These are phyloP conservation scores for Aspergillus incahuasiensis DNA, from an alignment of 495 filamentous ascomycete species.

Conservation along the genomic window DNA sequence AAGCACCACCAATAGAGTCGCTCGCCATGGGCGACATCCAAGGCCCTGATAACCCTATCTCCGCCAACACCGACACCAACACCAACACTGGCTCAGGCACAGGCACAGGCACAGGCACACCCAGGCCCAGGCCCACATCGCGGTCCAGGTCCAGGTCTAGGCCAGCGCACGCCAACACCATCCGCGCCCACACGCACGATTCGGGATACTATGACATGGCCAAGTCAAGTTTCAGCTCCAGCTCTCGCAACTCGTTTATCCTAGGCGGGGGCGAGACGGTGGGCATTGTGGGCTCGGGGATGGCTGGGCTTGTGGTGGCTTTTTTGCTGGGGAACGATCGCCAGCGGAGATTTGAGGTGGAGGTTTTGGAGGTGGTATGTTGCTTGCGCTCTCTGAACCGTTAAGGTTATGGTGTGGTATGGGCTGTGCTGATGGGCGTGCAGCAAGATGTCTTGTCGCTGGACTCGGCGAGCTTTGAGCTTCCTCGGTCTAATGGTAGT, in stretches of 20 bases:
- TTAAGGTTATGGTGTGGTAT: neutral
- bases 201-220: neutral
- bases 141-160: neutral
- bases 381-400: neutral
- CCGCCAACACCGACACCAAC: neutral
- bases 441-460: slow-evolving; percentile 27
- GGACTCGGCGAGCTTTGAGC: slow-evolving; percentile 16
- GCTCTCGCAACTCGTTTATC: neutral
- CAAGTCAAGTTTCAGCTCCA: neutral
- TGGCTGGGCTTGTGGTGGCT: slow-evolving; percentile 50
- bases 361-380: slow-evolving; percentile 45
- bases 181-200: neutral
- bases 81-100: neutral
- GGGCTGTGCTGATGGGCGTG: neutral
- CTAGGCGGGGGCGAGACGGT: slow-evolving; percentile 16
- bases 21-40: neutral
- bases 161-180: too few species aligned
- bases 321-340: slow-evolving; percentile 32
- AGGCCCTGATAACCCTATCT: neutral
- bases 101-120: too few species aligned
- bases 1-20: neutral
- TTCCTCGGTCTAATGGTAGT: neutral
- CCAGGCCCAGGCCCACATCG: too few species aligned
- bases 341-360: slow-evolving; percentile 23
- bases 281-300: slow-evolving; percentile 50